Base-by-base conservation (phyloP, 306 rosid species). In the Vigna radiata region DNA sequence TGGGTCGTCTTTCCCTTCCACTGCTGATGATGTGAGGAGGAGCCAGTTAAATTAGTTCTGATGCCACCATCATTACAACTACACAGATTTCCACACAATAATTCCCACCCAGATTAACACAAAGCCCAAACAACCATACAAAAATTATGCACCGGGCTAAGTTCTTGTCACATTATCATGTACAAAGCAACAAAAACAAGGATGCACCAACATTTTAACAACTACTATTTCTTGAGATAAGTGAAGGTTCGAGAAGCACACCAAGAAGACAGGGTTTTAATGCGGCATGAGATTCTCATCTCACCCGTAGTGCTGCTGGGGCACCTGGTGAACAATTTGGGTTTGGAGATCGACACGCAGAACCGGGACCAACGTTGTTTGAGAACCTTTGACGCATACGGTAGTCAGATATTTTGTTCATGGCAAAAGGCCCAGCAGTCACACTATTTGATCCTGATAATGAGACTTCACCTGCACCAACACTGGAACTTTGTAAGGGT, bases 311-410 rank as follows among this genome's bases (percentile, higher is more conserved):
- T 14, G 97, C 88, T 80, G 96, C 85, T 47, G 91, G 88, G 17
- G 84, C 91, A 73, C 97, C 91, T 0, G 98, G 94, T 23, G 98
- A 88, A 67, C 91, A 88, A 83, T 86, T 96, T 16, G 98, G 93
- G 86, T 92, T 96, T 1, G 99, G 91, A 66, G 99, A 92, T 75
- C 94, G 93, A 81, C 99, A 96, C 61, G 70, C 73, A 65, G 90
- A 84, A 47, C 93, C 92, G 1, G 97, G 96, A 64, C 92, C 93
- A 21, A 91, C 96, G 23, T 92, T 95, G 69, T 89, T 88, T 21
- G 91, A 41, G 81, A 92, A 88, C 89, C 87, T 92, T 72, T 79
- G 92, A 69, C 81, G 92, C 97, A 83, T 89, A 59, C 86, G 86
- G 75, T 88, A 85, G 73, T 89, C 93, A 0, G 93, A 86, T 78